Conservation (phyloP, 768 basidiomycete genomes). For the Leccinum ochraceum region DNA sequence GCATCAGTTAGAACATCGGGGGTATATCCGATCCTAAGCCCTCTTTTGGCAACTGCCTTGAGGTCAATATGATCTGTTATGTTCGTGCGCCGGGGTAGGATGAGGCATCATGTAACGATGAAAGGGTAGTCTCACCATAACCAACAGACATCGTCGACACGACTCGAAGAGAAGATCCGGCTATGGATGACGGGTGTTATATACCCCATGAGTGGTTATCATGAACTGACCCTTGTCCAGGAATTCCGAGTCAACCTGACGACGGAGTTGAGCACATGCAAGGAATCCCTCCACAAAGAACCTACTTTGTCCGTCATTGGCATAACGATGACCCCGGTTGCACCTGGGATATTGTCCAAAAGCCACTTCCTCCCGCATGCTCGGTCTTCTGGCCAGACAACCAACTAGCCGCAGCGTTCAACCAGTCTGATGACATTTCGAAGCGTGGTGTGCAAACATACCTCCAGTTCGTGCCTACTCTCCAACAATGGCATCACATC, state of each 20-base stretch:
- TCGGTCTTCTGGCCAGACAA: conserved; percentile 54
- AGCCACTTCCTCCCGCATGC: conserved; percentile 69
- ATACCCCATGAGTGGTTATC: neutral
- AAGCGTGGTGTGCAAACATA: conserved; percentile 24
- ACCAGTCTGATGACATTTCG: neutral
- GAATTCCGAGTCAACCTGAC: conserved; percentile 72
- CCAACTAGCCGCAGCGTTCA: conserved; percentile 35
- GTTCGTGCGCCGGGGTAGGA: neutral
- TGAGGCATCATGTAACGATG: neutral
- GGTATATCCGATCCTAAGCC: conserved; percentile 83
- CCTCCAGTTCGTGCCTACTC: conserved; percentile 55
- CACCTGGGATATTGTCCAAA: conserved; percentile 67
- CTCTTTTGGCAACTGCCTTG: conserved; percentile 53
- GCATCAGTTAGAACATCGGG: conserved; percentile 94
- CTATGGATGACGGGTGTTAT: conserved; percentile 36
- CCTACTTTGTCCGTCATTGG: conserved; percentile 65
- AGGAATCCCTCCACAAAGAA: neutral
- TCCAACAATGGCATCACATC: conserved; percentile 61
- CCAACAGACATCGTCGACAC: conserved; percentile 95
- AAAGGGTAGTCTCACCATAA: conserved; percentile 52
- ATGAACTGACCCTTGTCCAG: conserved; percentile 35
- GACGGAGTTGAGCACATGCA: neutral
- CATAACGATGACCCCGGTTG: conserved; percentile 63
- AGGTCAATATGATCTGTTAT: conserved; percentile 81
- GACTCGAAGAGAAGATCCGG: conserved; percentile 74